Base-by-base conservation (phyloP, 2,329 filamentous ascomycete genomes). In the Fusarium denticulatum region DNA sequence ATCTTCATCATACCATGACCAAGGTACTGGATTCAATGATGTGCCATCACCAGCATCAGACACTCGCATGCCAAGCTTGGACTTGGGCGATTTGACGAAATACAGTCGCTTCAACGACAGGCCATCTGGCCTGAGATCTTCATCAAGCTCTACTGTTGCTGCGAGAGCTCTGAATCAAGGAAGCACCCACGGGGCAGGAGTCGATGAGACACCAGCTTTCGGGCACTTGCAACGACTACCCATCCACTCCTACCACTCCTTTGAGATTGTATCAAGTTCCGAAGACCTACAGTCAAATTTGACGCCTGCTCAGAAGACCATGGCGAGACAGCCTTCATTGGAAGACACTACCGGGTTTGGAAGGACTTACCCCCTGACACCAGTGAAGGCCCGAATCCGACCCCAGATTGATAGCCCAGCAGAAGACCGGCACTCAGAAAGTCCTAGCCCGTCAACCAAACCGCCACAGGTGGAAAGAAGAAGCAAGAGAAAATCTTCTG, bases 1-100 rank as follows among this genome's bases (percentile, higher is more conserved):
- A 8, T 82, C 81, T n/a, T 82, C 81, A 16, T 77, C 77, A 3
- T 82, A 82, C 43, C 78, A 76, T 20, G 76, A 77, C 16, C 64
- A 75, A 5, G 72, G 72, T 4, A 62, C 74, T n/a, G 62, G 46
- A 14, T 75, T 75, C 9, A 69, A 65, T 16, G 62, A 73, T 24
- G 34, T 77, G 3, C 76, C 78, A 37, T 83, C 82, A n/a, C 81
- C 81, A 9, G 67, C 73, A 14, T 75, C 76, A 15, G 68, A 73
- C 10, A 28, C 50, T 16, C 60, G 61, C 14, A 40, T 61, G 10
- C 75, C 80, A 46, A 76, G 66, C 16, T 64, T 81, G 13, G 80
- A 76, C 34, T 56, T 79, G 18, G 76, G 79, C 18, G 67, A 81
- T 32, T 69, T 83, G 39, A 73, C 74, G 3, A 76, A 76, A 37